Evolutionary conservation across 2,329 filamentous ascomycete species (phyloP), one percentile per base, ranked within the genome.

Genomic region (Fusarium sp.): DNA sequence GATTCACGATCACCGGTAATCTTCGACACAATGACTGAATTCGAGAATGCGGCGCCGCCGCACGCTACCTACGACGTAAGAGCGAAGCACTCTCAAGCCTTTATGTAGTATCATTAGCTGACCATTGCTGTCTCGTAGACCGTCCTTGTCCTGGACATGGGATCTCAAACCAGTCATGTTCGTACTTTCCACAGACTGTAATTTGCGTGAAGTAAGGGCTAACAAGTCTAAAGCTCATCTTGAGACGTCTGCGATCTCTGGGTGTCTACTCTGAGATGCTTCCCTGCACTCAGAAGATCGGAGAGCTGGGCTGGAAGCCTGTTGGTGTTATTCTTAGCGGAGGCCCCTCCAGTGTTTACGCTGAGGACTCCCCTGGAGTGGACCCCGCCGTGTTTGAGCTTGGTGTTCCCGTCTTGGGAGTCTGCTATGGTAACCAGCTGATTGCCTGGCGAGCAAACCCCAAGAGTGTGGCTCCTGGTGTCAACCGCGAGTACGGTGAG

Each of bases 261-360:
- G 91, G 91, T 83, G 87, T 97, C 79, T 97, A 92, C 84, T 90
- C 90, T 67, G 85, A 94, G 58, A 57, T 73, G 48, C 60, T 73
- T 11, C 60, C 69, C 2, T 73, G 70, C 46, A 90, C 69, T 27
- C 54, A 49, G 29, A 70, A 70, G 60, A 38, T 72, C 20, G 41
- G 47, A 16, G 66, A 72, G 41, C 58, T 72, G 10, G 24, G 54
- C 24, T 73, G 69, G 69, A 72, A 72, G 78, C 95, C 95, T 22
- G 92, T 91, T 78, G 95, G 94, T 73, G 90, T 98, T 70, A 92
- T 97, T 60, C 65, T 83, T 13, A 80, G 78, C 29, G 83, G 83
- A 59, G 83, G 81, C 76, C 87, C 87, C n/a, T 83, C 83, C 58
- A 94, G 91, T 5, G 94, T 98, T 56, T 97, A 97, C 77, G 92